A percentile compares a stretch with the other conserved stretches of the same genome.
Evolutionary conservation across 108 stramenopile species (phyloP).

Genomic region (Nitzschia putrida): DNA sequence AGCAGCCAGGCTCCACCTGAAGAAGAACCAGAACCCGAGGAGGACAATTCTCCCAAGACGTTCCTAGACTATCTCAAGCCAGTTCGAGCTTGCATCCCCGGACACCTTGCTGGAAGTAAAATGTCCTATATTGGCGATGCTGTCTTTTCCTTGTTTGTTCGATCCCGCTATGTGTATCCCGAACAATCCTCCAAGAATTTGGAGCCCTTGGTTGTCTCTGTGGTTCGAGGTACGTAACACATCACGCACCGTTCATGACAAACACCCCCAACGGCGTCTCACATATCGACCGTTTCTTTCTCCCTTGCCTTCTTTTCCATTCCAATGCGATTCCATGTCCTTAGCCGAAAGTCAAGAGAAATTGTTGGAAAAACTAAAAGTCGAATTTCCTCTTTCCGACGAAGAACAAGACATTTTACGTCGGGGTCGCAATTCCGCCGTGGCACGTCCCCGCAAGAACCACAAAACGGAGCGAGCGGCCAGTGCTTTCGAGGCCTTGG

Average conservation of each 20-base stretch:
- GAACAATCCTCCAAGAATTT: conserved; percentile 67
- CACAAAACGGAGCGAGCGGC: conserved; percentile 80
- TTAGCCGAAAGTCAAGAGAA: conserved; percentile 78
- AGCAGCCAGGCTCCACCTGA: too few relatives aligned
- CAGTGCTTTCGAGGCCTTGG: conserved; percentile 80
- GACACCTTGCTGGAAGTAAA: neutral
- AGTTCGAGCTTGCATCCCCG: too few relatives aligned
- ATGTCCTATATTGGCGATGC: conserved; percentile 84
- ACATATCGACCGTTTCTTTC: too few relatives aligned
- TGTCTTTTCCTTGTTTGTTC: conserved; percentile 76
- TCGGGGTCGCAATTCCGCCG: conserved; percentile 76
- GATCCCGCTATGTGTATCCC: conserved; percentile 83
- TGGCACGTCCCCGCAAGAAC: conserved; percentile 44
- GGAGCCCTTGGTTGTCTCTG: conserved; percentile 63
- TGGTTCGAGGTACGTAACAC: conserved; percentile 75
- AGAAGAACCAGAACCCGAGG: too few relatives aligned
- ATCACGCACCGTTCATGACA: too few relatives aligned
- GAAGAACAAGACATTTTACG: conserved; percentile 61
- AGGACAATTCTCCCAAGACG: too few relatives aligned
- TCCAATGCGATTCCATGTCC: conserved; percentile 1
- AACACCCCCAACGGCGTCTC: too few relatives aligned
- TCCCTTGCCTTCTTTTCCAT: neutral
- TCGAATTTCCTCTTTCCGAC: conserved; percentile 51
- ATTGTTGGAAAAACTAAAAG: conserved; percentile 56
- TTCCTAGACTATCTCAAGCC: too few relatives aligned